Evolutionary conservation across 108 stramenopile species (phyloP).

Genomic region (Epithemia pelagica): DNA sequence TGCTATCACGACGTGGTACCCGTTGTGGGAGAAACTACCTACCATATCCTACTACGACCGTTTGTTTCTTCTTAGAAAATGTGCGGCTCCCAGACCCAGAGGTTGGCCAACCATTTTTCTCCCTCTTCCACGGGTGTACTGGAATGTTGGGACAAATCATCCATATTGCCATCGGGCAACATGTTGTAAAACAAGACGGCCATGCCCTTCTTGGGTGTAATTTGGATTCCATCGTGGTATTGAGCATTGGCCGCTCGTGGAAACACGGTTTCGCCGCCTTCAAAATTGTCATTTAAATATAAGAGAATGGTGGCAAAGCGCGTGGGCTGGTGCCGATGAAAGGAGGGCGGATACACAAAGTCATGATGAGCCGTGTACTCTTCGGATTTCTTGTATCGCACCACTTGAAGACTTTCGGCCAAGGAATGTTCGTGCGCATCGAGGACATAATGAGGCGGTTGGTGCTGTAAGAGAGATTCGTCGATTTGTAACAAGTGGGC

Average conservation of each 20-base stretch:
- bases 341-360: constrained; percentile 67
- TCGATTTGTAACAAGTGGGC: constrained; percentile 74
- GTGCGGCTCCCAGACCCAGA: constrained; percentile 76
- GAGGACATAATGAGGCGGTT: constrained; percentile 13
- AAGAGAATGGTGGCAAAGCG: constrained; percentile 81
- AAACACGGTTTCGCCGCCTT: constrained; percentile 81
- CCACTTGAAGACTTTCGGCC: constrained; percentile 83
- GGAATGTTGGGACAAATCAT: constrained; percentile 83
- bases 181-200: constrained; percentile 87
- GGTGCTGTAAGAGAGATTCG: constrained; percentile 43
- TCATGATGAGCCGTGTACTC: constrained; percentile 88
- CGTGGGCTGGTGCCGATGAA: constrained; percentile 71
- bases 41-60: too few relatives aligned
- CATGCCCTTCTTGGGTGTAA: constrained; percentile 62
- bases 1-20: too few relatives aligned
- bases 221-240: constrained; percentile 66
- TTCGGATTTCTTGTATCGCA: constrained; percentile 66
- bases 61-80: too few relatives aligned
- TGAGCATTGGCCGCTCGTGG: constrained; percentile 70
- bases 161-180: constrained; percentile 88
- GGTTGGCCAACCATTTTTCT: constrained; percentile 75
- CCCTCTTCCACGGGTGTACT: constrained; percentile 58
- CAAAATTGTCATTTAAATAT: constrained; percentile 56
- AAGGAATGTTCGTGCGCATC: constrained; percentile 63
- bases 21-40: too few relatives aligned